These are phyloP conservation scores for Phaseolus lunatus DNA, from an alignment of 306 rosid species.

Conservation along the genomic window DNA sequence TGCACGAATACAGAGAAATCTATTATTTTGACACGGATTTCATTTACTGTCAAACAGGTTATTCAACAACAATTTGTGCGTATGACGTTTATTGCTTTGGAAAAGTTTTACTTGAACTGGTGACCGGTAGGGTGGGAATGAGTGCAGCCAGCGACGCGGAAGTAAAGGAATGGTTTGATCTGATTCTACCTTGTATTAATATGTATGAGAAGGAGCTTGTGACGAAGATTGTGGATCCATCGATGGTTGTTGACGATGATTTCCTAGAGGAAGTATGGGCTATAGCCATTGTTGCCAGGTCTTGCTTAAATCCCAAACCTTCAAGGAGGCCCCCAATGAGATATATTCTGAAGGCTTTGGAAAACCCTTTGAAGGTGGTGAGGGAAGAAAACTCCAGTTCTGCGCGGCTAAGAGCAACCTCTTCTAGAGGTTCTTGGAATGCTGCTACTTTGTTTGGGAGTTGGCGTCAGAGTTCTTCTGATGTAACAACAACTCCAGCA, in stretches of 20 bases:
- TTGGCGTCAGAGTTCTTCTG: constrained; percentile 91
- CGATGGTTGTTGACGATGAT: constrained; percentile 86
- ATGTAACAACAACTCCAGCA: constrained; percentile 60
- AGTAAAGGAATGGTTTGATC: constrained; percentile 69
- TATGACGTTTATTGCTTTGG: constrained; percentile 95
- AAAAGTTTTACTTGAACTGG: constrained; percentile 87
- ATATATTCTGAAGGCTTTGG: constrained; percentile 88
- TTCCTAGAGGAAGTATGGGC: constrained; percentile 98
- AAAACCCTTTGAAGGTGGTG: constrained; percentile 89
- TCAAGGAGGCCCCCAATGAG: constrained; percentile 88
- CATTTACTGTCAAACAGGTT: constrained; percentile 62
- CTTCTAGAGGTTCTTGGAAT: constrained; percentile 94
- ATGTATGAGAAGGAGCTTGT: constrained; percentile 85
- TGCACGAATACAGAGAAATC: not conserved
- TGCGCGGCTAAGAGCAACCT: constrained; percentile 74
- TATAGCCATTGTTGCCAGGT: constrained; percentile 90
- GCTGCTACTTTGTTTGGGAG: constrained; percentile 93
- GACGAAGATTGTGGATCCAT: constrained; percentile 82
- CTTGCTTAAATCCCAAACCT: constrained; percentile 90
- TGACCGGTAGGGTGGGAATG: constrained; percentile 85
- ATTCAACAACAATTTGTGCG: constrained; percentile 70
- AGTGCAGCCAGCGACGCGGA: constrained; percentile 70
- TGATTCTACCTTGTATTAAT: constrained; percentile 67
- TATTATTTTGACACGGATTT: not conserved
- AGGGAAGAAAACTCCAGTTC: constrained; percentile 86